Base-by-base conservation (phyloP, 75 land plant species). In the Isoetes taiwanensis region DNA sequence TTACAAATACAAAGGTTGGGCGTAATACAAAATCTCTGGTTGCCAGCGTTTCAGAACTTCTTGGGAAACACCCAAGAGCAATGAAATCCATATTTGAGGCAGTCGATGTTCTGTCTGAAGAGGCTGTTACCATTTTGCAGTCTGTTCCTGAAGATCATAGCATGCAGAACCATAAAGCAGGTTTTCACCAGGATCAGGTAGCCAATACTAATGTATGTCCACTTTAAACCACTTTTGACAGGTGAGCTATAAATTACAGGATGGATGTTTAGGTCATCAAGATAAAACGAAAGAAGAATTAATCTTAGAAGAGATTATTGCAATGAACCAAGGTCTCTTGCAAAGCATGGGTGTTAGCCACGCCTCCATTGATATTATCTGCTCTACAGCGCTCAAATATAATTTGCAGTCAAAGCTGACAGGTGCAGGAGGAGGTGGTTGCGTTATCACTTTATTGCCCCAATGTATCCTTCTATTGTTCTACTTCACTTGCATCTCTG, bases 361-460 rank as follows among this genome's bases (percentile, higher is more conserved):
- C 72, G 61, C 78, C 24, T 72, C 83, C 3, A 91, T 91, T 30
- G 89, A 86, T 43, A 59, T 77, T 23, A 84, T 91, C 28, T 80
- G 91, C 48, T 52, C 76, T 24, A 77, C 78, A 20, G 84, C 95
- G 11, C 40, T 78, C 66, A 81, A 74, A 50, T 86, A 78, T 67
- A 79, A 75, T 57, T 32, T 91, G 46, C 56, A 65, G 41, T 83
- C 98, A 20, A 91, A 91, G 70, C 59, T 87, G 40, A 91, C 98
- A 4, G 98, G 98, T 58, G 98, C 89, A 57, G 98, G 98, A 14
- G 98, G 98, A 35, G 98, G 98, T 60, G 98, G 98, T 46, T 91
- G 98, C 67, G 98, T 91, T 55, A 74, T 91, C 57, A 91, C 98
- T 2, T 68, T 81, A 28, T 39, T 91, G 35, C 98, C 95, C 2